Conservation (phyloP, 2,329 filamentous ascomycete species). For the Penicillium sp. region DNA sequence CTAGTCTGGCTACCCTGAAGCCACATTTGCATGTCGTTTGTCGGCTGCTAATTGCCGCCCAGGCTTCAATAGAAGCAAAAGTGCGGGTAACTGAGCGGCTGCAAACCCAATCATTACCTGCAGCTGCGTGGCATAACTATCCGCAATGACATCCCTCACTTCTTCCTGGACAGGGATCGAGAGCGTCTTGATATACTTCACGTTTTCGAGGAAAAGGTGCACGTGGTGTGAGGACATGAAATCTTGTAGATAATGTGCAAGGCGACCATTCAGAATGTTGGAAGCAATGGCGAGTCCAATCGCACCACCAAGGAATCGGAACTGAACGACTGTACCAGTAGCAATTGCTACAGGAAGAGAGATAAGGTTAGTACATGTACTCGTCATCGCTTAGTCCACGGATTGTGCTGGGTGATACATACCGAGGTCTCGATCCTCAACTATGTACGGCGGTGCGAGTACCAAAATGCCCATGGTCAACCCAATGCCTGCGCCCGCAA, state of each 20-base stretch:
- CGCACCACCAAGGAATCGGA: slow-evolving; percentile 26
- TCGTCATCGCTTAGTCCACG: neutral
- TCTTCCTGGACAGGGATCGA: slow-evolving; percentile 7
- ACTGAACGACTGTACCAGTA: slow-evolving; percentile 22
- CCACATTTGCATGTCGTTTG: neutral
- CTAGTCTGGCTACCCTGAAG: neutral
- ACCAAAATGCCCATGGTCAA: slow-evolving; percentile 22
- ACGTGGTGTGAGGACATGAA: slow-evolving; percentile 16
- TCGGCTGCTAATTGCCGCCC: slow-evolving; percentile 16
- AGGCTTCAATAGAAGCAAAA: slow-evolving; percentile 16
- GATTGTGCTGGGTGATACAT: slow-evolving; percentile 2
- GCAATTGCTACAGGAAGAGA: slow-evolving; percentile 17
- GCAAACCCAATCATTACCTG: slow-evolving; percentile 25
- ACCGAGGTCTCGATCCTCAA: slow-evolving; percentile 25
- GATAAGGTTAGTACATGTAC: slow-evolving; percentile 3
- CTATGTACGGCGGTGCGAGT: slow-evolving; percentile 22
- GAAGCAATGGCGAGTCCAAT: slow-evolving; percentile 25
- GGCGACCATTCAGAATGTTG: slow-evolving; percentile 23
- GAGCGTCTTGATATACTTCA: slow-evolving; percentile 10
- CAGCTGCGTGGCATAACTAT: slow-evolving; percentile 20
- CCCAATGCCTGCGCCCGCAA: slow-evolving; percentile 23
- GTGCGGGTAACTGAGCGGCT: slow-evolving; percentile 18
- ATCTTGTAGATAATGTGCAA: slow-evolving; percentile 14
- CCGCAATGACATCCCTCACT: slow-evolving; percentile 17
- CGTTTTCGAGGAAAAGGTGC: slow-evolving; percentile 20